Base-by-base conservation (phyloP, 2,329 filamentous ascomycete species). In the Paraconiothyrium sp. region DNA sequence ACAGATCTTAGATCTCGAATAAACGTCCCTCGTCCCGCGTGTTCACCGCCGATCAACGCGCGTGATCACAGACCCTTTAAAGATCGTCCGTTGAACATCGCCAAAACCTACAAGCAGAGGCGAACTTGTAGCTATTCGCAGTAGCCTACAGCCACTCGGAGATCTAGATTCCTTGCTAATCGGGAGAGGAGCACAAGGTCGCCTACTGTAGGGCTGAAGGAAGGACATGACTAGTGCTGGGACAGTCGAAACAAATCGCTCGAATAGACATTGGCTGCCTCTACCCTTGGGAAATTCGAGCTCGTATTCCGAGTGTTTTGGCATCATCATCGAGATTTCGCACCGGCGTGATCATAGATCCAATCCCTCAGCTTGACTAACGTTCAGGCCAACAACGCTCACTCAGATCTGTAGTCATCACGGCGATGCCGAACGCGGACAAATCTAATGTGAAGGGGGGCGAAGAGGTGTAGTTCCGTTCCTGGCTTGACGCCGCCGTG, bases 21-120 rank as follows among this genome's bases (percentile, higher is more conserved):
- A 20, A 55, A 24, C 47, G 51, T 58, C 49, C 56, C 57, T 57
- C 54, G 61, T 62, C 59, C 54, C 61, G 56, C 8, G 44, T 24
- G 44, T 22, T 56, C 7, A 39, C 39, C 32, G n/a, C 4, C 46
- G 34, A 35, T 32, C 8, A 32, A 37, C 27, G 22, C 13, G 39
- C 51, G 22, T 22, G 27, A 37, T 44, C 39, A 54, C 32, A 24
- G 24, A 6, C 24, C 24, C 11, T 30, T 30, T 20, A 22, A 34
- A 44, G 35, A 41, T 30, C 34, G 24, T 20, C 6, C 32, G 20
- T 22, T 22, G 39, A n/a, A 39, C 22, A 47, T 55, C 41, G 24
- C 30, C 52, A 54, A 37, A 34, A 46, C n/a, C 14, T 55, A 13
- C 52, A 46, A 55, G 52, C 41, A 55, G 30, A 46, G 27, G 41